Percentiles rank a stretch among this genome's conserved stretches.
phyloP scores from a whole-genome alignment of 805 yeast species.

The Candida ipomoeae region DNA sequence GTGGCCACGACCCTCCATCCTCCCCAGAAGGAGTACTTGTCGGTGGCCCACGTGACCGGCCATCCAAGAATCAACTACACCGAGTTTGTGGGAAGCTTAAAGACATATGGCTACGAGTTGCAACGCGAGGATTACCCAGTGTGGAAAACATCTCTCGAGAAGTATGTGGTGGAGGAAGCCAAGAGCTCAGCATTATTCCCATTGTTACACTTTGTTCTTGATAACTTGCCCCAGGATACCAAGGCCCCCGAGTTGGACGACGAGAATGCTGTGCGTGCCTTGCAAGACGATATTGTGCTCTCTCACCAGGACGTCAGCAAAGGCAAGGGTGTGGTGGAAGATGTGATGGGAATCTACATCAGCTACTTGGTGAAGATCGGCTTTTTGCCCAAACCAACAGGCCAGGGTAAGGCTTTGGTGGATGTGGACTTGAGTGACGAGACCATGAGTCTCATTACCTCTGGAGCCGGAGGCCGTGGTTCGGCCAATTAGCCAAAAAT shows the following conservation, averaged over 20 bases:
- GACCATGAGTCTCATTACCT: slow-evolving; percentile 37
- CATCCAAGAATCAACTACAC: slow-evolving; percentile 88
- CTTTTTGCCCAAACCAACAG: slow-evolving; percentile 64
- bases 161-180: slow-evolving; percentile 66
- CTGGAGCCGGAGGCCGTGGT: slow-evolving; percentile 22
- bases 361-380: slow-evolving; percentile 78
- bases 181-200: slow-evolving; percentile 90
- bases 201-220: slow-evolving; percentile 88
- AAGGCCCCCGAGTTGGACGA: slow-evolving; percentile 97
- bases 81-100: slow-evolving; percentile 64
- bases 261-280: slow-evolving; percentile 66
- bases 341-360: slow-evolving; percentile 70
- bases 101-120: slow-evolving; percentile 69
- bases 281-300: slow-evolving; percentile 57
- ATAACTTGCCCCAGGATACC: slow-evolving; percentile 83
- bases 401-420: slow-evolving; percentile 49
- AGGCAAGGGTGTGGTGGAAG: slow-evolving; percentile 72
- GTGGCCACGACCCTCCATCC: slow-evolving; percentile 81
- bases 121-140: slow-evolving; percentile 59
- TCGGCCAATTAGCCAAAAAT: slow-evolving; percentile 10
- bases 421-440: slow-evolving; percentile 50
- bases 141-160: slow-evolving; percentile 78
- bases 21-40: slow-evolving; percentile 46
- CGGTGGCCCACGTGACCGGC: slow-evolving; percentile 94
- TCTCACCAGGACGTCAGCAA: slow-evolving; percentile 62